Evolutionary conservation across 2,329 filamentous ascomycete species (phyloP), one percentile per base, ranked within the genome.

Genomic region (Aaosphaeria arxii): DNA sequence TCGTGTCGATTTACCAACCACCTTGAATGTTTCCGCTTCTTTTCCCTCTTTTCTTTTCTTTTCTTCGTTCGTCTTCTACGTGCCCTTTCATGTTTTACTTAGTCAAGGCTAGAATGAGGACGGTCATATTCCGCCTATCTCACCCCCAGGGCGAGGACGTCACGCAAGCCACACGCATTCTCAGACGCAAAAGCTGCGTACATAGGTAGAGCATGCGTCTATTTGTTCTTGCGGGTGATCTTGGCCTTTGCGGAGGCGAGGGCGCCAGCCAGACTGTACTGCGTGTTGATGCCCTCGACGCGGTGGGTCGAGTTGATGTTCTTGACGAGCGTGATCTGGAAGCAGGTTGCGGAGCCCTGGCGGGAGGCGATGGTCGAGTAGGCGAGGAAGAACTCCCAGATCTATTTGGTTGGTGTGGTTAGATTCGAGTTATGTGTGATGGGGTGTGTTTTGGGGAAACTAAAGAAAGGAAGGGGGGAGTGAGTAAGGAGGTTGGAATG

Each of bases 331-430:
- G 85, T 85, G 62, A 95, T 88, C 77, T 95, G 90, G 78, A 84
- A 95, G 80, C 89, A 94, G 31, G 88, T 90, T 47, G 89, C 90
- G 58, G 81, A 80, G 57, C 90, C 90, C 73, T 95, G 89, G 66
- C 90, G 86, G 29, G 89, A 89, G 64, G 83, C 83, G 69, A 95
- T 95, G 67, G 86, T 89, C 13, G 88, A 89, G 71, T 85, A 91
- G 54, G 89, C 88, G 52, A 95, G 82, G 83, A 95, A 95, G 74
- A 85, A 90, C 69, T 95, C 89, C 90, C 90, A 95, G 69, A 94
- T 94, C 85, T 88, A 55, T n/a, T 24, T 24, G 17, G 2, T 24
- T n/a, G 17, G 11, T 33, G 13, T 5, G 31, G 58, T 50, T 61
- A 50, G 30, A 44, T 29, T 9, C 11, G 6, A 11, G 31, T 41